Percentiles rank a stretch among this genome's conserved stretches.
phyloP scores from a whole-genome alignment of 164 flowering plant genomes.

The Tetrastigma voinierianum region DNA sequence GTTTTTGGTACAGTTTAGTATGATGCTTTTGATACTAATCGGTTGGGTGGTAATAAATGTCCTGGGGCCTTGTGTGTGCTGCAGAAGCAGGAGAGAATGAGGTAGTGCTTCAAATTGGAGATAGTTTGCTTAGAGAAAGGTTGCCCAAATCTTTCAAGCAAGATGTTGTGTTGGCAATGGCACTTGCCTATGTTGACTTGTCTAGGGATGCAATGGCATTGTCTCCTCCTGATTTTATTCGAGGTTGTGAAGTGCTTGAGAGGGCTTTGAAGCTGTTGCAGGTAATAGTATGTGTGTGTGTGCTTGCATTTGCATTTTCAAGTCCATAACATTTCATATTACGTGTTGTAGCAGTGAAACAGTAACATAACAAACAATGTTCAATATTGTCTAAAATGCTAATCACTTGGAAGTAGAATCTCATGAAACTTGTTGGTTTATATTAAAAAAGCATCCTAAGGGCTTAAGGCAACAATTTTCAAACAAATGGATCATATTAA shows the following conservation, averaged over 20 bases:
- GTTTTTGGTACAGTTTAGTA: no score
- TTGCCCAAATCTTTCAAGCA: conserved; percentile 81
- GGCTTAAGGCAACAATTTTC: no score
- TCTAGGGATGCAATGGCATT: conserved; percentile 94
- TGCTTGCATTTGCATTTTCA: no score
- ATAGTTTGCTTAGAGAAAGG: conserved; percentile 69
- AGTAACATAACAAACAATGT: no score
- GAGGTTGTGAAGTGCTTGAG: conserved; percentile 77
- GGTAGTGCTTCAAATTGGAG: conserved; percentile 66
- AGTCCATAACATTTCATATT: no score
- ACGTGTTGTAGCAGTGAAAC: no score
- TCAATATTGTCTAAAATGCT: no score
- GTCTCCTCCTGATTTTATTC: conserved; percentile 74
- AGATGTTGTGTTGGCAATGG: conserved; percentile 86
- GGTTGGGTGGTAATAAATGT: conserved; percentile 2
- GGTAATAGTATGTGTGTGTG: conserved; percentile 26
- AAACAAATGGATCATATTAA: no score
- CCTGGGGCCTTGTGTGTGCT: conserved; percentile 88
- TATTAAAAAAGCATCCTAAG: no score
- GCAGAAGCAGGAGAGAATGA: conserved; percentile 88
- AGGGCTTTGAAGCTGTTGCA: conserved; percentile 90
- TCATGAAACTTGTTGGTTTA: no score
- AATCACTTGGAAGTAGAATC: no score
- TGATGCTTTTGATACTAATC: not conserved
- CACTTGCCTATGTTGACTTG: conserved; percentile 84